These are phyloP conservation scores for Rhizophora mangle DNA, from an alignment of 345 rosid species.

Conservation along the genomic window DNA sequence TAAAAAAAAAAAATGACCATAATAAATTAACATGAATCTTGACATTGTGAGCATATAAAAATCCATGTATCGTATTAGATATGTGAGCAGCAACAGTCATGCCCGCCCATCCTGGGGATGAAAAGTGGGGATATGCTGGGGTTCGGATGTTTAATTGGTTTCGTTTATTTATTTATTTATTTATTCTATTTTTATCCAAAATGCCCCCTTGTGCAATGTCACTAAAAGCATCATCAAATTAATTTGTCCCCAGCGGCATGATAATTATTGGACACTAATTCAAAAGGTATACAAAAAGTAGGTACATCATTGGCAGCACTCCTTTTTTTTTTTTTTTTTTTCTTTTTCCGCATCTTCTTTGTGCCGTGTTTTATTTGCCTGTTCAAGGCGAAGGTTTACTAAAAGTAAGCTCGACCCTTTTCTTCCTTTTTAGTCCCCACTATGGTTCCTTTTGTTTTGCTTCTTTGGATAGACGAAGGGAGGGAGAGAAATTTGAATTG, in stretches of 20 bases:
- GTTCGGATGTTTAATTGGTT: too few relatives aligned
- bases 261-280: too few relatives aligned
- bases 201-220: too few relatives aligned
- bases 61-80: background rate
- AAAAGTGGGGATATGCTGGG: background rate
- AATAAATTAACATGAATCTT: background rate
- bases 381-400: conserved; percentile 1
- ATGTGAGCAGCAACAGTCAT: background rate
- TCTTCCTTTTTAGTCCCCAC: too few relatives aligned
- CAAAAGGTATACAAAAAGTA: background rate
- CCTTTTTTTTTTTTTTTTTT: background rate
- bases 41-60: background rate
- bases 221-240: too few relatives aligned
- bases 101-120: background rate
- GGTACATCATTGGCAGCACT: conserved; percentile 18
- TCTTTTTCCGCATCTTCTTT: background rate
- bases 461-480: background rate
- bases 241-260: too few relatives aligned
- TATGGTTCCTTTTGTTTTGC: background rate
- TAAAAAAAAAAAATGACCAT: background rate
- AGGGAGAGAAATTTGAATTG: conserved; percentile 1
- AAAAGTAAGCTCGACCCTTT: background rate
- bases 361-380: conserved; percentile 10
- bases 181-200: too few relatives aligned
- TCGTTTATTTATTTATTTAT: too few relatives aligned